Evolutionary conservation across 345 rosid genomes (phyloP).

Genomic region (Bruguiera parviflora): DNA sequence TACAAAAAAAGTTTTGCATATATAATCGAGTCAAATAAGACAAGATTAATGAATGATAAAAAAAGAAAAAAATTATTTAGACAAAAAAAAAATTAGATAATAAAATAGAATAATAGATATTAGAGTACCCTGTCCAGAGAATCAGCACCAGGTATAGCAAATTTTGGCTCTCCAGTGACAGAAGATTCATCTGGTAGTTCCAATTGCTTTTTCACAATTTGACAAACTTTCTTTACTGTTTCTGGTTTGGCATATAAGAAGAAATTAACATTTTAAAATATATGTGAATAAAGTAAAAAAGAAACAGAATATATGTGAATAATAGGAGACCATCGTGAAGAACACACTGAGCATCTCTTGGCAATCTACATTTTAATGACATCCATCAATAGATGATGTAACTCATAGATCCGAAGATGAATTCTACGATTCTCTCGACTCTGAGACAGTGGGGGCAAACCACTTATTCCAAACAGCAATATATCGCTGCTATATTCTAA

Average conservation of each 20-base stretch:
- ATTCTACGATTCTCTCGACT: background rate
- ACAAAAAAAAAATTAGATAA: background rate
- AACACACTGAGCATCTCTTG: background rate
- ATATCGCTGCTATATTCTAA: too few species aligned
- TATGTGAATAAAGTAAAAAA: too few species aligned
- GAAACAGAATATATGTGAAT: too few species aligned
- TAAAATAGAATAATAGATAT: background rate
- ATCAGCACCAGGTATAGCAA: conserved; percentile 47
- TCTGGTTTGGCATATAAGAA: conserved; percentile 38
- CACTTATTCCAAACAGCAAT: too few species aligned
- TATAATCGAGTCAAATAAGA: too few species aligned
- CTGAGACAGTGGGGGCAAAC: background rate
- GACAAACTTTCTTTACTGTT: conserved; percentile 38
- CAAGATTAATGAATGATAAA: too few species aligned
- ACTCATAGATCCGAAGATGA: background rate
- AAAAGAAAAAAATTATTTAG: too few species aligned
- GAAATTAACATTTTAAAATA: background rate
- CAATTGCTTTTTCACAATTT: conserved; percentile 44
- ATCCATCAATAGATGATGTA: background rate
- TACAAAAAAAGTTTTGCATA: too few species aligned
- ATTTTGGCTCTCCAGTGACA: conserved; percentile 43
- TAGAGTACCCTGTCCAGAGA: conserved; percentile 47
- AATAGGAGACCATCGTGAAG: too few species aligned
- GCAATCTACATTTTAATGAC: background rate
- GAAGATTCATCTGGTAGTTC: conserved; percentile 35